Conservation (phyloP, 768 basidiomycete genomes). For the Suillus placidus region DNA sequence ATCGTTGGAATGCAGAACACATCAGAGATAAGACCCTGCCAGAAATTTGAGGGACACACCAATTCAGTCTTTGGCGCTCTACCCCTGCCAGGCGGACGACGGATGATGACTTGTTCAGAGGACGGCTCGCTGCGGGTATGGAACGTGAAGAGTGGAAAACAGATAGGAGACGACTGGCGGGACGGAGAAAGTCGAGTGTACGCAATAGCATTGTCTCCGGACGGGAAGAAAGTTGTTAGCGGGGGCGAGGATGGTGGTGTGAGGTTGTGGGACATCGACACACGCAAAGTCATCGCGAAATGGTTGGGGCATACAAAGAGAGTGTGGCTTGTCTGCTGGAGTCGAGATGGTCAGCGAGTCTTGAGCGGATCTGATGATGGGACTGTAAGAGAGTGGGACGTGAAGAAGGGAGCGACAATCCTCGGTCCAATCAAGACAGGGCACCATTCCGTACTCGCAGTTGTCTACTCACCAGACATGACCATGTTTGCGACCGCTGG, state of each 20-base stretch:
- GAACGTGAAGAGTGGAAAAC: background rate
- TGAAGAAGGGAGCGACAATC: background rate
- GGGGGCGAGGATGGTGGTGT: no score
- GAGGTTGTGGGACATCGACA: background rate
- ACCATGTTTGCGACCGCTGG: background rate
- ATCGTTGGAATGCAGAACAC: background rate
- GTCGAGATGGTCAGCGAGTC: no score
- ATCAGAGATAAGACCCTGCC: background rate
- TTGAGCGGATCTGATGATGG: background rate
- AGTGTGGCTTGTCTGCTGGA: no score
- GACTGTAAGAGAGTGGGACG: background rate
- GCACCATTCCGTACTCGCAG: fast-evolving
- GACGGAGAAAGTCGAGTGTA: no score
- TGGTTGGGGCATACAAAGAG: no score
- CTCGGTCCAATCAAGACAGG: background rate
- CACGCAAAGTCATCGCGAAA: no score
- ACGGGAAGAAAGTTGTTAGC: background rate
- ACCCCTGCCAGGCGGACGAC: no score
- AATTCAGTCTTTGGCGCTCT: no score
- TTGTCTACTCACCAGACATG: background rate
- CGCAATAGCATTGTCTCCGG: background rate
- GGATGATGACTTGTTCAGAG: background rate
- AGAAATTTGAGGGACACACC: background rate
- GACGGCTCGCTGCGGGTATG: background rate
- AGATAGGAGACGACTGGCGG: background rate